Evolutionary conservation across 2,329 filamentous ascomycete species (phyloP), one percentile per base, ranked within the genome.

Genomic region (Talaromyces islandicus): DNA sequence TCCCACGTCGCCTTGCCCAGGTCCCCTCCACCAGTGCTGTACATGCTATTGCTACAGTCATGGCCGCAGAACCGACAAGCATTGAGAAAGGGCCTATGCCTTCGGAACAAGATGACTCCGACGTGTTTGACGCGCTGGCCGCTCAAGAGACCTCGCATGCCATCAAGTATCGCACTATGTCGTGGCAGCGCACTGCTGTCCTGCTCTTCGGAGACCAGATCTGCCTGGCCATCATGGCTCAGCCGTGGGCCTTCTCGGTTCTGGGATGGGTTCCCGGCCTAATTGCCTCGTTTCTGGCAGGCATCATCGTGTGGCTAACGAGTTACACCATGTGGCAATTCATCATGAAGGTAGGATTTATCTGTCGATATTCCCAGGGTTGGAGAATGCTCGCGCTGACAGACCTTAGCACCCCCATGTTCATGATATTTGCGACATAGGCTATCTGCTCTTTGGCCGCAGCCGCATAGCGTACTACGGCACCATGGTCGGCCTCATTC

Each of bases 131-230:
- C 4, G 17, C 25, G 5, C 51, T 53, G 4, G 51, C 51, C 12
- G 51, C 51, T 12, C 12, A 53, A 32, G 51, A 53, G 11, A 53
- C 27, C 24, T 29, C 51, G 11, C 78, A 80, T 72, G 80, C 81
- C 2, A 82, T 82, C 70, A 76, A 80, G 65, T 75, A 82, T 14
- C 75, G 80, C 24, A 81, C 78, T 1, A 81, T 81, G 79, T 76
- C 78, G 38, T 82, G 80, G 79, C 78, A 81, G 62, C 80, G 80
- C 64, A 78, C 77, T 1, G 78, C 79, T 9, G 80, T 76, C 71
- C 66, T 81, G 27, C 75, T 81, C 5, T 70, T 68, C 12, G 79
- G 79, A 41, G 79, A 81, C 54, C 79, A 81, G 66, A 78, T 81
- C 43, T 81, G 78, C 65, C 69, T 81, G 7, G 79, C 79, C 30